Percentiles rank a stretch among this genome's conserved stretches.
Evolutionary conservation across 2,329 filamentous ascomycete genomes (phyloP).

Genomic region (Metarhizium anisopliae): DNA sequence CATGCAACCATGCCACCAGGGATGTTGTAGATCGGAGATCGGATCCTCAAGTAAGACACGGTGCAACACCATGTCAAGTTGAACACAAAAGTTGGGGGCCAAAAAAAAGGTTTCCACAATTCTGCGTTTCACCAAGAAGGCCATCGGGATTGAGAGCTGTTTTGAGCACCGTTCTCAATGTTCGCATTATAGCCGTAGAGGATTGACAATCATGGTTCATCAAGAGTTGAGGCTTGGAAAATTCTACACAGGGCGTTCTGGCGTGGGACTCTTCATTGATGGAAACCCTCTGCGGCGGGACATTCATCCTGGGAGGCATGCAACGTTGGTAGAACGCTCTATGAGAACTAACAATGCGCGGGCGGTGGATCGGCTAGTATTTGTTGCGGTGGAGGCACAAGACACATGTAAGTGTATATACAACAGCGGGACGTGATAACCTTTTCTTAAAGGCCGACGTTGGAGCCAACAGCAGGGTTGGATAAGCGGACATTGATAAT

Average conservation of each 20-base stretch:
- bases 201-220: neutral
- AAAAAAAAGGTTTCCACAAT: neutral
- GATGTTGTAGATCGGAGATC: slow-evolving; percentile 3
- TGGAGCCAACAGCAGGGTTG: too few relatives aligned
- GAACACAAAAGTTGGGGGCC: neutral
- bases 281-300: neutral
- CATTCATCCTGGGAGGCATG: neutral
- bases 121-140: neutral
- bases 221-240: neutral
- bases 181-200: neutral
- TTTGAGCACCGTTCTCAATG: neutral
- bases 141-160: neutral
- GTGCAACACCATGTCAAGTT: neutral
- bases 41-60: slow-evolving; percentile 1
- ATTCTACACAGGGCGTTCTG: neutral
- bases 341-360: neutral
- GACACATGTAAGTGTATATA: neutral
- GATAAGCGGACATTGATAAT: too few relatives aligned
- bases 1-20: neutral
- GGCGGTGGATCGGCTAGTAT: neutral
- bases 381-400: neutral
- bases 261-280: neutral
- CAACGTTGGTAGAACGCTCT: neutral
- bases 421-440: neutral
- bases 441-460: neutral